Conservation (phyloP, 164 flowering plant genomes). For the Aristolochia contorta region DNA sequence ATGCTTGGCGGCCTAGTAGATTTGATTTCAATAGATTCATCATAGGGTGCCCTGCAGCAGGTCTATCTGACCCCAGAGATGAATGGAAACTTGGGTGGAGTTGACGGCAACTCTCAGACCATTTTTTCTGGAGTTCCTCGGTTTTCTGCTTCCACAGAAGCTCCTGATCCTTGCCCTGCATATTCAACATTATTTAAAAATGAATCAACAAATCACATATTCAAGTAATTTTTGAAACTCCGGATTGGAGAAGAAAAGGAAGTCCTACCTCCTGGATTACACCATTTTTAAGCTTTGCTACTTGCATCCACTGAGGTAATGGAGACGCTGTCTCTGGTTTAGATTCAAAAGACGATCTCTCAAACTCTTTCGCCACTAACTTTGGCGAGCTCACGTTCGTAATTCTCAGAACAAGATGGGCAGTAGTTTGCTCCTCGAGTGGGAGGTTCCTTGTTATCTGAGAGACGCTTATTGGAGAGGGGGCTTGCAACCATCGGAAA, state of each 20-base stretch:
- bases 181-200: background rate
- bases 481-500: slow-evolving; percentile 20
- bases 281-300: slow-evolving; percentile 33
- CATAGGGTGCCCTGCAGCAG: slow-evolving; percentile 26
- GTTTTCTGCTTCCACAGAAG: slow-evolving; percentile 42
- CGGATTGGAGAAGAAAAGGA: too few relatives aligned
- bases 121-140: slow-evolving; percentile 65
- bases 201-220: background rate
- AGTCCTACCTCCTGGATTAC: slow-evolving; percentile 17
- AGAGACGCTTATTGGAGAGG: slow-evolving; percentile 23
- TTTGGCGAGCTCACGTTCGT: slow-evolving; percentile 63
- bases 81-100: slow-evolving; percentile 62
- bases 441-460: slow-evolving; percentile 47
- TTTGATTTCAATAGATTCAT: slow-evolving; percentile 34
- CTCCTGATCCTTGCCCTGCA: slow-evolving; percentile 52
- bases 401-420: slow-evolving; percentile 52
- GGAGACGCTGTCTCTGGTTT: slow-evolving; percentile 38
- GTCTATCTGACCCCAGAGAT: slow-evolving; percentile 22
- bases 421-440: slow-evolving; percentile 40
- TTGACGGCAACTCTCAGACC: slow-evolving; percentile 60
- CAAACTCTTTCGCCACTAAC: slow-evolving; percentile 27
- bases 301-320: slow-evolving; percentile 85
- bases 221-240: background rate
- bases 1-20: slow-evolving; percentile 25
- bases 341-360: slow-evolving; percentile 43